Conservation (phyloP, 2,329 filamentous ascomycete genomes). For the Cladosporium phlei region DNA sequence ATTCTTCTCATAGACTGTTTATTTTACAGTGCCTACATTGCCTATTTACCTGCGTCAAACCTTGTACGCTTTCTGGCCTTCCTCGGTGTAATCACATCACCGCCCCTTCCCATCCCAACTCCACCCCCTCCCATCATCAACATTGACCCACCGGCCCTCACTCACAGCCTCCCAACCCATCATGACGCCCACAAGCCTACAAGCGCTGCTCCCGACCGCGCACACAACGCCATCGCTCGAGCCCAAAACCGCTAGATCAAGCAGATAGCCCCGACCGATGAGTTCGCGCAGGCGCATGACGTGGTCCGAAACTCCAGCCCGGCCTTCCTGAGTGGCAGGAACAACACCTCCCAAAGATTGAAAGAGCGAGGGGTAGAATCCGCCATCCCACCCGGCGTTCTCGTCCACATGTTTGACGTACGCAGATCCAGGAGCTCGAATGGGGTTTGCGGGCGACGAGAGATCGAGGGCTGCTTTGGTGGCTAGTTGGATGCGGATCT, state of each 20-base stretch:
- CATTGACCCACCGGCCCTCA: slow-evolving; percentile 65
- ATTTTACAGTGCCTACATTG: neutral
- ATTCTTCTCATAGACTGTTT: neutral
- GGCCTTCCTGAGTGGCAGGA: neutral
- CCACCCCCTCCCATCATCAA: slow-evolving; percentile 58
- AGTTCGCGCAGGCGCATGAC: slow-evolving; percentile 67
- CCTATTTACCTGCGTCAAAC: neutral
- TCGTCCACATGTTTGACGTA: slow-evolving; percentile 68
- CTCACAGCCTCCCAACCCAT: slow-evolving; percentile 73
- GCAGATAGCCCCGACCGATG: slow-evolving; percentile 73
- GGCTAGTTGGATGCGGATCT: slow-evolving; percentile 72
- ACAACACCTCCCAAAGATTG: slow-evolving; percentile 60
- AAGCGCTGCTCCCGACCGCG: slow-evolving; percentile 63
- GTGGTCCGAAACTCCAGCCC: slow-evolving; percentile 30
- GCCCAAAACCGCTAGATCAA: slow-evolving; percentile 72
- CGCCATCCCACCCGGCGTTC: slow-evolving; percentile 79
- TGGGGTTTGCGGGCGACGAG: slow-evolving; percentile 22
- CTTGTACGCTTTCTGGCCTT: too few species aligned
- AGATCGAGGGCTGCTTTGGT: slow-evolving; percentile 53
- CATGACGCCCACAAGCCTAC: slow-evolving; percentile 75
- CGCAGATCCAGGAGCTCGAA: slow-evolving; percentile 41
- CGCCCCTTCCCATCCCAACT: slow-evolving; percentile 30
- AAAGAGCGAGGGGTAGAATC: slow-evolving; percentile 78
- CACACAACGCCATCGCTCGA: slow-evolving; percentile 69
- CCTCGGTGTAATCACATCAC: too few species aligned